Conservation (phyloP, 805 yeast genomes). For the Sugiyamaella floridensis region DNA sequence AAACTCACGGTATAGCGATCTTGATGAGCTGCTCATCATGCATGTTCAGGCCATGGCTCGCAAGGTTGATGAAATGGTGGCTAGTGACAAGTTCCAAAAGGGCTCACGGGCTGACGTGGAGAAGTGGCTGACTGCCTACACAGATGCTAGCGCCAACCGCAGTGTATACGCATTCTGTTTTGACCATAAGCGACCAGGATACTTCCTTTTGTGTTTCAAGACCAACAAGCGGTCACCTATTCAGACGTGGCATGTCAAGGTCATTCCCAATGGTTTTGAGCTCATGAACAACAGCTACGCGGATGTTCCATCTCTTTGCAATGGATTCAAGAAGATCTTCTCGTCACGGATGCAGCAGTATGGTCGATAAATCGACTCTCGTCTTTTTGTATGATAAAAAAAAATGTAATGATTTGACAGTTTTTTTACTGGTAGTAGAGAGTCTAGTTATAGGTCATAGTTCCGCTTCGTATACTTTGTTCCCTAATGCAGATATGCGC, state of each 20-base stretch:
- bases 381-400: too few relatives aligned
- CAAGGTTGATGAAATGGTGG: constrained; percentile 75
- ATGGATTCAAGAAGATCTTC: constrained; percentile 77
- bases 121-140: constrained; percentile 80
- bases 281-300: constrained; percentile 77
- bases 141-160: constrained; percentile 84
- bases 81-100: constrained; percentile 79
- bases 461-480: too few relatives aligned
- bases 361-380: neutral
- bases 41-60: constrained; percentile 79
- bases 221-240: constrained; percentile 44
- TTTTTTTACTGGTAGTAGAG: too few relatives aligned
- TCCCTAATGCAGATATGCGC: too few relatives aligned
- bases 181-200: constrained; percentile 90
- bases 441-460: too few relatives aligned
- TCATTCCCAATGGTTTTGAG: constrained; percentile 80
- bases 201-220: constrained; percentile 82
- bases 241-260: constrained; percentile 83
- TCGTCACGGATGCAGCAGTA: constrained; percentile 2
- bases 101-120: constrained; percentile 76
- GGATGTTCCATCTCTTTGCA: constrained; percentile 81
- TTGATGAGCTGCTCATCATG: constrained; percentile 86
- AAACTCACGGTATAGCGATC: constrained; percentile 63
- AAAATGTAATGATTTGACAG: too few relatives aligned
- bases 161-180: constrained; percentile 87